These are phyloP conservation scores for Carnegiea gigantea DNA, from an alignment of 179 eudicot genomes.

Conservation along the genomic window DNA sequence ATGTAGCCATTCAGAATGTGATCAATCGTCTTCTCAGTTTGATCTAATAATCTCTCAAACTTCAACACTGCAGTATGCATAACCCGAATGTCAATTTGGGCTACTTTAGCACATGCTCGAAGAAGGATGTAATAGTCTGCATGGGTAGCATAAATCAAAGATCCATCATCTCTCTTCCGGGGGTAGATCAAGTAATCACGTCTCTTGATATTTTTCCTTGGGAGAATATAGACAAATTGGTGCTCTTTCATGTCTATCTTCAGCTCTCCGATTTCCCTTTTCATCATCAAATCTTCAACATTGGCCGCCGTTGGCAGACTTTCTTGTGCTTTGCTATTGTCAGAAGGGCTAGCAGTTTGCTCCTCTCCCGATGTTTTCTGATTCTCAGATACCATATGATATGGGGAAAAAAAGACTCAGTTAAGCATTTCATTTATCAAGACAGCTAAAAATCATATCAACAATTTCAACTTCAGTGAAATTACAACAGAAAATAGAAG, in stretches of 20 bases:
- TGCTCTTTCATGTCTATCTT: conserved; percentile 75
- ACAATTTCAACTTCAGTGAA: not conserved
- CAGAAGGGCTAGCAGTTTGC: too few relatives aligned
- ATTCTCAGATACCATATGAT: too few relatives aligned
- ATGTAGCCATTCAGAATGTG: not conserved
- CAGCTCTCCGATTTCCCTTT: conserved; percentile 47
- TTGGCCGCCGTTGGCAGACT: not conserved
- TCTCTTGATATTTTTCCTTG: conserved; percentile 56
- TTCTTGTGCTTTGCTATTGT: conserved; percentile 9
- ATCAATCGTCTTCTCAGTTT: conserved; percentile 67
- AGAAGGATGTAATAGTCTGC: conserved; percentile 85
- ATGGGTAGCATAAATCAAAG: conserved; percentile 56
- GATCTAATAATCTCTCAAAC: conserved; percentile 63
- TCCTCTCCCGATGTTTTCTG: too few relatives aligned
- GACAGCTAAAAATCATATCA: too few relatives aligned
- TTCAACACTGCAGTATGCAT: conserved; percentile 66
- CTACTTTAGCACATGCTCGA: conserved; percentile 71
- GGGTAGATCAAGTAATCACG: conserved; percentile 51
- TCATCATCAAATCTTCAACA: not conserved
- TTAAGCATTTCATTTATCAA: too few relatives aligned
- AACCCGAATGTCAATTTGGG: conserved; percentile 58
- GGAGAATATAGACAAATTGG: conserved; percentile 67
- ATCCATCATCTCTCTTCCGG: conserved; percentile 60
- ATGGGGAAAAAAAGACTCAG: too few relatives aligned
- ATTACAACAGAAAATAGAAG: not conserved